Evolutionary conservation across 1,139 yeast genomes (phyloP).

Genomic region (Scheffersomyces cryptocercus): DNA sequence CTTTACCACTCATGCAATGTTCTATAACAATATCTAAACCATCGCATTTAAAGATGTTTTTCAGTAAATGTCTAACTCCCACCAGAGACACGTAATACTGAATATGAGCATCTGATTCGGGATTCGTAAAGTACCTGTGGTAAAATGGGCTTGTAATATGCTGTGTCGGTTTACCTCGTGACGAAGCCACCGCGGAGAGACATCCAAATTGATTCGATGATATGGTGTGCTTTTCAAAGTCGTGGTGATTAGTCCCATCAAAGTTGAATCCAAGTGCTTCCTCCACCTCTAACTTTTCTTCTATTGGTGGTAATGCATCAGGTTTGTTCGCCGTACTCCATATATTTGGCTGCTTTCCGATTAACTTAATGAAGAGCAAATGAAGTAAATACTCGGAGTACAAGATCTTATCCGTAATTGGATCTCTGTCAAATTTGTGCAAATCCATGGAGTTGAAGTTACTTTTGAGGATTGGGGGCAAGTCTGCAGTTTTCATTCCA

Average conservation of each 20-base stretch:
- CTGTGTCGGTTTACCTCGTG: background rate
- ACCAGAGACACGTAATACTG: slow-evolving; percentile 74
- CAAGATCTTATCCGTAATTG: slow-evolving; percentile 58
- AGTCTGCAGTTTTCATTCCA: slow-evolving; percentile 45
- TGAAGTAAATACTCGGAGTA: slow-evolving; percentile 67
- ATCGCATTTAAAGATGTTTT: slow-evolving; percentile 32
- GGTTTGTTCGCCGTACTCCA: slow-evolving; percentile 58
- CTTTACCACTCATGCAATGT: slow-evolving; percentile 70
- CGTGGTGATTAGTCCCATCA: background rate
- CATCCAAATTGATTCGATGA: background rate
- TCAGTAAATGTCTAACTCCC: slow-evolving; percentile 63
- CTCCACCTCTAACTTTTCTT: background rate
- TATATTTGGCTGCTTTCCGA: slow-evolving; percentile 69
- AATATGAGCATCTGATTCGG: slow-evolving; percentile 78
- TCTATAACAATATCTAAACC: slow-evolving; percentile 26
- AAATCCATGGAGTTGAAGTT: slow-evolving; percentile 71
- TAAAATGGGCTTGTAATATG: slow-evolving; percentile 61
- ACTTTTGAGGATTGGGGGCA: slow-evolving; percentile 53
- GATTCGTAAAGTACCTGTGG: slow-evolving; percentile 81
- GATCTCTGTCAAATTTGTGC: slow-evolving; percentile 67
- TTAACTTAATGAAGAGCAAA: slow-evolving; percentile 60
- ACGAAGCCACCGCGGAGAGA: background rate
- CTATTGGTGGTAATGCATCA: slow-evolving; percentile 13
- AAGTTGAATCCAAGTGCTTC: slow-evolving; percentile 1
- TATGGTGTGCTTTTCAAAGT: background rate